phyloP scores from a whole-genome alignment of 169 alveolate genomes.

The Eimeria necatrix region DNA sequence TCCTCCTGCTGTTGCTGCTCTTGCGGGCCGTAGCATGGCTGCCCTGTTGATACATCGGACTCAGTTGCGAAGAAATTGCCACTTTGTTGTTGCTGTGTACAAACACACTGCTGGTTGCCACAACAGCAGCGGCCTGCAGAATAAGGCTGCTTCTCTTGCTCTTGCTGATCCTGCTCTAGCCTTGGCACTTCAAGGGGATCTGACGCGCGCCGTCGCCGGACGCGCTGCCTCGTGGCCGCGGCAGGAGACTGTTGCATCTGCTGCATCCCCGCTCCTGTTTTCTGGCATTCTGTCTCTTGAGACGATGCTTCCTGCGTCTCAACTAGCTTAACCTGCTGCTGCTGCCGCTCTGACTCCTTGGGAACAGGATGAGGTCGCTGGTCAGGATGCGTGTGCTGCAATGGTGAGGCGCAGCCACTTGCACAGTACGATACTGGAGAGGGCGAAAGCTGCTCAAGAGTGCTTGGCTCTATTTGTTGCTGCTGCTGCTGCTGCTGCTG shows the following conservation, averaged over 20 bases:
- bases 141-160: constrained; percentile 31
- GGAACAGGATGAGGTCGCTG: neutral
- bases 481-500: constrained; percentile 64
- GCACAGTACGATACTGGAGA: constrained; percentile 46
- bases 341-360: constrained; percentile 42
- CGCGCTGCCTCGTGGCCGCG: constrained; percentile 23
- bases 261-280: neutral
- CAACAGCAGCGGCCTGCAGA: constrained; percentile 50
- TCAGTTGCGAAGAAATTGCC: constrained; percentile 35
- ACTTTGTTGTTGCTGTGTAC: constrained; percentile 26
- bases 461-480: neutral
- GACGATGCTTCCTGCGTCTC: neutral
- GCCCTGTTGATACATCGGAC: constrained; percentile 13
- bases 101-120: constrained; percentile 36
- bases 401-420: constrained; percentile 56
- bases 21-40: constrained; percentile 17
- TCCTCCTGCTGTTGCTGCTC: constrained; percentile 59
- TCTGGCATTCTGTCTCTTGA: neutral
- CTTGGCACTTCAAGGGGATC: constrained; percentile 6
- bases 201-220: neutral
- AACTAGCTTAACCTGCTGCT: constrained; percentile 17
- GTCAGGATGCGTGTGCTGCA: constrained; percentile 47
- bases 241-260: neutral
- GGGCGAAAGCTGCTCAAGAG: constrained; percentile 36
- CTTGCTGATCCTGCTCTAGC: constrained; percentile 36